These are phyloP conservation scores for Rhizopus stolonifer DNA, from an alignment of 371 early-diverging fungal genomes.

Conservation along the genomic window DNA sequence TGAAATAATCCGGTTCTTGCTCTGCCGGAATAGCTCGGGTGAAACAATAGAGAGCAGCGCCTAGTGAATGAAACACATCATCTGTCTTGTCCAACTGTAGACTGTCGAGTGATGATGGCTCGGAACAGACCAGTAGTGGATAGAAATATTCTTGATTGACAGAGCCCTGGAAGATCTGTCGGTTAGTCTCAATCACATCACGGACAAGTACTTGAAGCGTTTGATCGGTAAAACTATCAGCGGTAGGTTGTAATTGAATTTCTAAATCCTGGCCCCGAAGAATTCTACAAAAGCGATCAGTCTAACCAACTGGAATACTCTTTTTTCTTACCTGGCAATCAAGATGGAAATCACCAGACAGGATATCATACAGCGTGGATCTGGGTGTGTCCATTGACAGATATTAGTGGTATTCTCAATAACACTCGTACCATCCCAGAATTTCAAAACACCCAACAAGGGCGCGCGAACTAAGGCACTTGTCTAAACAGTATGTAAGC, in stretches of 20 bases:
- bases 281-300: slow-evolving; percentile 24
- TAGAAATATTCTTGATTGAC: slow-evolving; percentile 33
- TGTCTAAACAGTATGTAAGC: no score
- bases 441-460: slow-evolving; percentile 57
- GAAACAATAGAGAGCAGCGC: slow-evolving; percentile 52
- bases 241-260: slow-evolving; percentile 21
- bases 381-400: slow-evolving; percentile 65
- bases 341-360: slow-evolving; percentile 57
- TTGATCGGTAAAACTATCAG: slow-evolving; percentile 33
- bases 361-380: slow-evolving; percentile 63
- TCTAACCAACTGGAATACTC: no score
- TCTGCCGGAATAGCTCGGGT: slow-evolving; percentile 42
- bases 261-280: slow-evolving; percentile 45
- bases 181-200: slow-evolving; percentile 51
- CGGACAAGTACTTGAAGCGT: slow-evolving; percentile 39
- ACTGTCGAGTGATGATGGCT: slow-evolving; percentile 11
- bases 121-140: slow-evolving; percentile 39
- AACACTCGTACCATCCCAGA: slow-evolving; percentile 63
- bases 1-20: slow-evolving; percentile 44
- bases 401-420: slow-evolving; percentile 58
- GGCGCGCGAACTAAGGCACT: slow-evolving; percentile 67
- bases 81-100: slow-evolving; percentile 42
- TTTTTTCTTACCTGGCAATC: slow-evolving; percentile 33
- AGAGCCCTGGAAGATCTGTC: slow-evolving; percentile 45
- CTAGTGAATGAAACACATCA: slow-evolving; percentile 61